Base-by-base conservation (phyloP, 73 alveolate species). In the Diophrys sp. region DNA sequence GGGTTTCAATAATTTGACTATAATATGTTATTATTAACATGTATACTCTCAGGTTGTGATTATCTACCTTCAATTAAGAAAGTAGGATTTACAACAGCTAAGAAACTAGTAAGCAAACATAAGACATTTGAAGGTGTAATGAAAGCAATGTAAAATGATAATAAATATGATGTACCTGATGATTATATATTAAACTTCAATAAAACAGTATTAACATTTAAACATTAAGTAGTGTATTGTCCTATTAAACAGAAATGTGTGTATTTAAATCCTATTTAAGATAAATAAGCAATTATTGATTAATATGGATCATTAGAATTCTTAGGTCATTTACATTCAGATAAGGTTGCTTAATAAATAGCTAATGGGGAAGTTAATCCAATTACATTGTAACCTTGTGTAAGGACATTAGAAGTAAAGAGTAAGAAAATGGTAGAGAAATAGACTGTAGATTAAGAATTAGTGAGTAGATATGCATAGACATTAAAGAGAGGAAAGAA, bases 21-120 rank as follows among this genome's bases (percentile, higher is more conserved):
- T 0, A 83, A 85, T 29, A 78, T 86, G 93, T 80, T 93, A 67
- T 80, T 71, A 8, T 78, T 77, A 71, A 80, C 90, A 54, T 96
- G 99, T 79, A 96, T 96, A 33, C 76, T 96, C 89, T 80, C 93
- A 33, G 99, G 99, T n/a, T 96, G 98, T 62, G 99, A 96, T 78
- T 96, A 96, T 82, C 78, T 96, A 33, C 92, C 94, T 55, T 90
- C 97, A 23, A 88, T 96, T 57, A 87, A 95, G 81, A 98, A 98
- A 26, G 88, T 96, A 66, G 99, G 99, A 30, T 87, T 86, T 56
- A 94, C 82, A 70, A 94, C 93, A 54, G 95, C 97, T 28, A 78
- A 84, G 25, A 84, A 78, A 54, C 67, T 79, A 0, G 85, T 85
- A 56, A 57, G 31, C 32, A 82, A 85, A 54, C 30, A 73, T 33